Conservation (phyloP, 768 basidiomycete genomes). For the Boletus insuetus region DNA sequence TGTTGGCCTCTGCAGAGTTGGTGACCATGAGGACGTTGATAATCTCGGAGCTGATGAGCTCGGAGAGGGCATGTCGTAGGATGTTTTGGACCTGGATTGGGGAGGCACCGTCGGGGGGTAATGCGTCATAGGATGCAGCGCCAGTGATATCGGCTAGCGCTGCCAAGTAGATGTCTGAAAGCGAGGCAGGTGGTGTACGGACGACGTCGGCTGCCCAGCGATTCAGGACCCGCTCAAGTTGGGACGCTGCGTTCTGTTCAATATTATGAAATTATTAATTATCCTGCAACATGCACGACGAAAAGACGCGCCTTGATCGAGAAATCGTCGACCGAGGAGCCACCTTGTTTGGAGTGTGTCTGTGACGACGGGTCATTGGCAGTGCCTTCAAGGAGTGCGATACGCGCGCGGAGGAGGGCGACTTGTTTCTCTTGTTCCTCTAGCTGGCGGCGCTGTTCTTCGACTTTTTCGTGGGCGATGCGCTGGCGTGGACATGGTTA, state of each 20-base stretch:
- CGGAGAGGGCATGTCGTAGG: conserved; percentile 76
- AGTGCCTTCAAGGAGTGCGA: conserved; percentile 42
- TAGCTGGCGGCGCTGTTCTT: conserved; percentile 73
- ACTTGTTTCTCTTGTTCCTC: conserved; percentile 85
- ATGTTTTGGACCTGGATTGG: conserved; percentile 78
- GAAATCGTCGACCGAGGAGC: conserved; percentile 79
- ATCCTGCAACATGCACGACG: not conserved
- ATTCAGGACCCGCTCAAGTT: conserved; percentile 80
- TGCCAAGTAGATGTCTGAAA: conserved; percentile 54
- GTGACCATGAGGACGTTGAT: conserved; percentile 86
- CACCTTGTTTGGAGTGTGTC: conserved; percentile 37
- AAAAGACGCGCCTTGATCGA: conserved; percentile 67
- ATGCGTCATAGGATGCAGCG: conserved; percentile 38
- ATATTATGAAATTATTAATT: not conserved
- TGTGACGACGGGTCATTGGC: conserved; percentile 40
- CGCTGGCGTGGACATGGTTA: conserved; percentile 35
- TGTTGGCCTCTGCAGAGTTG: conserved; percentile 79
- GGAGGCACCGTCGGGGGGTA: conserved; percentile 40
- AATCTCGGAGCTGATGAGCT: conserved; percentile 70
- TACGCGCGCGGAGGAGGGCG: conserved; percentile 35
- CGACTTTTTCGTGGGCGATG: conserved; percentile 87
- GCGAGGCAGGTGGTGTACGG: conserved; percentile 21
- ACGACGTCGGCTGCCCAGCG: conserved; percentile 58
- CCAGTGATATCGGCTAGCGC: conserved; percentile 58
- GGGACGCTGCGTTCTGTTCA: conserved; percentile 71